Conservation (phyloP, 495 filamentous ascomycete genomes). For the Cairneyella variabilis region DNA sequence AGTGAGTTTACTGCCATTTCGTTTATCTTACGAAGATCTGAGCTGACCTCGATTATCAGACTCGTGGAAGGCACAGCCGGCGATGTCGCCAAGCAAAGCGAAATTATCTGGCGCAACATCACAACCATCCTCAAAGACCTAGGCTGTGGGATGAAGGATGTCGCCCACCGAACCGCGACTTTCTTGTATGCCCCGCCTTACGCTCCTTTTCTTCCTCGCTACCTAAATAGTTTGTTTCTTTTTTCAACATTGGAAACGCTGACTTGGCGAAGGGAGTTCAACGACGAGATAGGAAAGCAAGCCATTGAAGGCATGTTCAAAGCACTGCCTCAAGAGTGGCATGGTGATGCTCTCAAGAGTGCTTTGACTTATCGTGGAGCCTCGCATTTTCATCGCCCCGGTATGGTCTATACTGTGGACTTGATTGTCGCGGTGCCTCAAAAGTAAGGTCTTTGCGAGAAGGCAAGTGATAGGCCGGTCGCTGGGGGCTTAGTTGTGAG, state of each 20-base stretch:
- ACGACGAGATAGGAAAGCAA: constrained; percentile 10
- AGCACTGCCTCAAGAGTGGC: constrained; percentile 10
- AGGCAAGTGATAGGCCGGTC: no score
- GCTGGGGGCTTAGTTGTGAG: no score
- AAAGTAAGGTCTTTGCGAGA: no score
- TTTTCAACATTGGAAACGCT: no score
- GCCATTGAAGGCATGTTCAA: not conserved
- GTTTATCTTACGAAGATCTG: not conserved
- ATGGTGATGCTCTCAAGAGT: constrained; percentile 1
- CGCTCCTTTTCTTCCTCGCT: no score
- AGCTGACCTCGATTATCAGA: not conserved
- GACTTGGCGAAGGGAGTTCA: constrained; percentile 14
- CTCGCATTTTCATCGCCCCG: constrained; percentile 8
- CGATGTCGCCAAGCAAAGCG: constrained; percentile 9
- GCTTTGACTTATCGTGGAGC: constrained; percentile 6
- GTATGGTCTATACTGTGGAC: constrained; percentile 11
- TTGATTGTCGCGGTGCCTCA: constrained; percentile 13
- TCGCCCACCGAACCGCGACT: constrained; percentile 7
- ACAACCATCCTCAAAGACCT: constrained; percentile 13
- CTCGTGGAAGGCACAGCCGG: constrained; percentile 1
- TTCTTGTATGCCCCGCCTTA: constrained; percentile 7
- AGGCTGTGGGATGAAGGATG: constrained; percentile 7
- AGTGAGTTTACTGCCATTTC: not conserved
- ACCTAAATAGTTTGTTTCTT: not conserved
- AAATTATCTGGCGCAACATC: constrained; percentile 10